A percentile compares a stretch with the other conserved stretches of the same genome.
Conservation (phyloP, 257 asterid genomes). For the Dorcoceras hygrometricum region DNA sequence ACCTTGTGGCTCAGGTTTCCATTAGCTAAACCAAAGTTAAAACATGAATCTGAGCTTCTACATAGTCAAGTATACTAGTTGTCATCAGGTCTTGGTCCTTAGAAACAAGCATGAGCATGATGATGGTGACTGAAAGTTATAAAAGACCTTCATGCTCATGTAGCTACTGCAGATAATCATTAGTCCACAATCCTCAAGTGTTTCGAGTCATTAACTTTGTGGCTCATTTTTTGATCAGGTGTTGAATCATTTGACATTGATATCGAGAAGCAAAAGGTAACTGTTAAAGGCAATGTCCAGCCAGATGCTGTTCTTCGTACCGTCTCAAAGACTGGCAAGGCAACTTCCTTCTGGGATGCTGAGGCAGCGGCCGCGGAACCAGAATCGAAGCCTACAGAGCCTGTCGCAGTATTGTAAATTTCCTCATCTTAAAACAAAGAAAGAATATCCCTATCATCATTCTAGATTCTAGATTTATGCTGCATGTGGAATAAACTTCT, state of each 20-base stretch:
- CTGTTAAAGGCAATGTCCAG: conserved; percentile 68
- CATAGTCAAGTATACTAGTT: not conserved
- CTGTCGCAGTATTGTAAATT: conserved; percentile 30
- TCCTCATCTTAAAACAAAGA: not conserved
- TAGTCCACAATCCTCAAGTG: not conserved
- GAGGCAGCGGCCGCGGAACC: conserved; percentile 31
- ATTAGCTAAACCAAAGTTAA: not conserved
- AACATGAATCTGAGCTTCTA: not conserved
- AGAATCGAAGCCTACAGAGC: conserved; percentile 39
- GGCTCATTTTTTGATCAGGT: conserved; percentile 42
- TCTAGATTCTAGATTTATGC: too few relatives aligned
- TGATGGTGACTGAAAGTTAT: not conserved
- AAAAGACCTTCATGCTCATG: not conserved
- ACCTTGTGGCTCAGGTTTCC: not conserved
- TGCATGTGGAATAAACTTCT: not conserved
- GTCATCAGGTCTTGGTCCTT: not conserved
- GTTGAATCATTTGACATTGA: conserved; percentile 81
- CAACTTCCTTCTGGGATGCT: conserved; percentile 80
- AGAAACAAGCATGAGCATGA: not conserved
- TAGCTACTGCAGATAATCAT: not conserved
- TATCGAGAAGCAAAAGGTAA: conserved; percentile 82
- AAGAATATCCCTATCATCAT: too few relatives aligned
- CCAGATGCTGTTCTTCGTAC: conserved; percentile 78
- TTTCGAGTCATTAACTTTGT: not conserved
- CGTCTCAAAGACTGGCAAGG: conserved; percentile 92